Base-by-base conservation (phyloP, 2,329 filamentous ascomycete genomes). In the Botrytis elliptica region DNA sequence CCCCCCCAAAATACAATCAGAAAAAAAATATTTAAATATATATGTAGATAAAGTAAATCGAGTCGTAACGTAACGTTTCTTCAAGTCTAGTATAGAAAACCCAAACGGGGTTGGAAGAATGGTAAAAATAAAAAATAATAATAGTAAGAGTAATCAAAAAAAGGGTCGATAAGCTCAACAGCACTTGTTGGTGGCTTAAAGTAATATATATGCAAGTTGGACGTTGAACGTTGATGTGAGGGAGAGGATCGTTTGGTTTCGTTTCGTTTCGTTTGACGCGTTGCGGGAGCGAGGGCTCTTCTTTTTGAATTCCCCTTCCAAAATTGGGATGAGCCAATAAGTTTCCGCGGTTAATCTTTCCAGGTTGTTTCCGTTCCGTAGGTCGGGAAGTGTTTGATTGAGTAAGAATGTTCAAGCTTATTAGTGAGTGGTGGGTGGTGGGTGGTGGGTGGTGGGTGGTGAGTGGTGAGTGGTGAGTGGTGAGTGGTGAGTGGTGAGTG, bases 161-260 rank as follows among this genome's bases (percentile, higher is more conserved):
- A 55, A 25, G 14, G 49, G 42, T 3, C 33, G 59, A 40, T 67
- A 68, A 72, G 71, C 71, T 72, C 71, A 68, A 68, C 71, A 72
- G 71, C 71, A 72, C 71, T 72, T 68, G 63, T 72, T 72, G 71
- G 33, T 68, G 71, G 63, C 70, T 49, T 72, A 29, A 57, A 18
- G 52, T 57, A 57, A 57, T 57, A 57, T 57, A n/a, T 55, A 68
- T 72, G 63, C 63, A 72, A 40, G 38, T 72, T 72, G 52, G 55
- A 72, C 38, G 40, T 42, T 64, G 60, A 64, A 44, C 25, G 60
- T 64, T 44, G 57, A 60, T 36, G 14, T 70, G 52, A 60, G 52
- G 59, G 49, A 44, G 25, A 52, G 57, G 25, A 55, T 55, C 49
- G 49, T 55, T 52, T 16, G 49, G 52, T 29, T 57, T 57, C 52